phyloP scores from a whole-genome alignment of 495 filamentous ascomycete species.

The Penicillium canescens region DNA sequence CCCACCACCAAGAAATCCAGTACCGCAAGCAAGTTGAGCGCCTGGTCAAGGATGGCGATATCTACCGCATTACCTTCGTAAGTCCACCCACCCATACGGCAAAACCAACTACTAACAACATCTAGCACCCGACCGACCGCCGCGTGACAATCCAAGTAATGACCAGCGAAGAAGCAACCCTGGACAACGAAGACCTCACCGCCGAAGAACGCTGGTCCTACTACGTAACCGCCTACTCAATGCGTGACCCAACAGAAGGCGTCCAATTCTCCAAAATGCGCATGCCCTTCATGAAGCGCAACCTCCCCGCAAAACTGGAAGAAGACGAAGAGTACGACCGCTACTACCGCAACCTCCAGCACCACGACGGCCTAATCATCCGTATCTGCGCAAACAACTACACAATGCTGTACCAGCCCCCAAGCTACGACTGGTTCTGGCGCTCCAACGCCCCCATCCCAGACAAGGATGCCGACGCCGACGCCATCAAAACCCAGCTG shows the following conservation, averaged over 20 bases:
- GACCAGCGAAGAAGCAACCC: slow-evolving; percentile 78
- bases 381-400: slow-evolving; percentile 81
- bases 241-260: slow-evolving; percentile 87
- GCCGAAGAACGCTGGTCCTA: slow-evolving; percentile 76
- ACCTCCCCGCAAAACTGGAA: slow-evolving; percentile 59
- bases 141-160: slow-evolving; percentile 69
- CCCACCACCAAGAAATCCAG: slow-evolving; percentile 79
- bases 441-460: slow-evolving; percentile 31
- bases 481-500: slow-evolving; percentile 26
- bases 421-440: slow-evolving; percentile 63
- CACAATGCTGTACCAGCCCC: slow-evolving; percentile 73
- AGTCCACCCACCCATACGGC: slow-evolving; percentile 34
- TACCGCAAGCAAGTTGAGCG: slow-evolving; percentile 86
- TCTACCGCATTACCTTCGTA: slow-evolving; percentile 84
- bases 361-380: slow-evolving; percentile 73
- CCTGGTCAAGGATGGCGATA: slow-evolving; percentile 82
- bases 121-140: slow-evolving; percentile 49
- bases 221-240: slow-evolving; percentile 89
- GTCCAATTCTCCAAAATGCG: slow-evolving; percentile 62
- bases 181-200: slow-evolving; percentile 61
- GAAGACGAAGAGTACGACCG: slow-evolving; percentile 51
- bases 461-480: slow-evolving; percentile 23
- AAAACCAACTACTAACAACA: slow-evolving; percentile 18
- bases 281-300: slow-evolving; percentile 72
- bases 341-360: slow-evolving; percentile 55